Percentiles rank a stretch among this genome's conserved stretches.
Evolutionary conservation across 1,139 yeast species (phyloP).

Genomic region (Candida dubliniensis): DNA sequence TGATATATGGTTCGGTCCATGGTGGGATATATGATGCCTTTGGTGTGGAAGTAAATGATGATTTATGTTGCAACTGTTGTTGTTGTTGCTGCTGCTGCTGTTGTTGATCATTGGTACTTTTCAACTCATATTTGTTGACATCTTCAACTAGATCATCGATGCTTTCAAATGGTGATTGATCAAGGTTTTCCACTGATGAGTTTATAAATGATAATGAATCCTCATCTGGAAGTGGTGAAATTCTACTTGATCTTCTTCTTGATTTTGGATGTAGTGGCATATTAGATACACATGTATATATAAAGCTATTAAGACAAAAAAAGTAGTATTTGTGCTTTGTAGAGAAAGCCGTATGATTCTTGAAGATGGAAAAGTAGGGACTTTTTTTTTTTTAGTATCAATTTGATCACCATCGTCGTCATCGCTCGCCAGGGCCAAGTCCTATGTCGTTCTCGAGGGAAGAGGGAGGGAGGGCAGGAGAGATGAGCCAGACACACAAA

Average conservation of each 20-base stretch:
- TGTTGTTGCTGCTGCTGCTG: not conserved
- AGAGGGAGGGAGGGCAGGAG: no score
- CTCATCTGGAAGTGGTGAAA: constrained; percentile 23
- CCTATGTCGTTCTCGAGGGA: no score
- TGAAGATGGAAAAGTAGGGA: no score
- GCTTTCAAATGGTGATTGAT: constrained; percentile 7
- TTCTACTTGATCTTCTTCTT: constrained; percentile 19
- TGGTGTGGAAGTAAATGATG: not conserved
- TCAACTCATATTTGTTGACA: not conserved
- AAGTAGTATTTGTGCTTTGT: no score
- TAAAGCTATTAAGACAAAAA: no score
- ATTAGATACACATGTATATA: not conserved
- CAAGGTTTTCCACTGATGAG: constrained; percentile 9
- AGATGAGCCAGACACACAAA: no score
- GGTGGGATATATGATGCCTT: constrained; percentile 68
- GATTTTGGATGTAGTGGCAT: constrained; percentile 5
- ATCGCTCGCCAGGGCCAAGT: no score
- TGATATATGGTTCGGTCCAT: constrained; percentile 93
- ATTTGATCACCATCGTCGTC: no score
- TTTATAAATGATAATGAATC: constrained; percentile 12
- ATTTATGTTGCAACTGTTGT: not conserved
- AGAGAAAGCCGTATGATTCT: no score
- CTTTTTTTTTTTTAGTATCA: no score
- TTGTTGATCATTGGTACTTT: not conserved
- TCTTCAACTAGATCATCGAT: constrained; percentile 3